These are phyloP conservation scores for Citrullus amarus DNA, from an alignment of 306 rosid species.

Conservation along the genomic window DNA sequence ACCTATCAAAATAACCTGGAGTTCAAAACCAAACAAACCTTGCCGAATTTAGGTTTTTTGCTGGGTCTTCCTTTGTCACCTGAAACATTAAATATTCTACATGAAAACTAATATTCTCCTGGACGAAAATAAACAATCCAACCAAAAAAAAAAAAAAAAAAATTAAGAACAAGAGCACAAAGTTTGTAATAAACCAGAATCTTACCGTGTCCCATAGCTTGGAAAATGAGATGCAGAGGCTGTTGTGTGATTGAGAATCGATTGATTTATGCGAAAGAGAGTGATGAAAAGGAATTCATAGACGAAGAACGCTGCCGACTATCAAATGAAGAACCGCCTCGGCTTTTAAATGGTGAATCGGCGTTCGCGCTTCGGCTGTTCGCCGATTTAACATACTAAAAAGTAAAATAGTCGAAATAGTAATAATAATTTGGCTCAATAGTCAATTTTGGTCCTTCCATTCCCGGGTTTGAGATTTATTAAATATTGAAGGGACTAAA, in stretches of 20 bases:
- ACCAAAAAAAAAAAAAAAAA: no score
- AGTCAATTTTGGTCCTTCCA: no score
- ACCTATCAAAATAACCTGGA: not conserved
- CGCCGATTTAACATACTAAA: not conserved
- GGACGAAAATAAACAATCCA: not conserved
- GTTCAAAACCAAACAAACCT: slow-evolving; percentile 19
- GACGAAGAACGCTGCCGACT: not conserved
- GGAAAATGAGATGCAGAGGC: not conserved
- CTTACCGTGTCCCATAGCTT: slow-evolving; percentile 10
- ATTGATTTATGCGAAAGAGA: not conserved
- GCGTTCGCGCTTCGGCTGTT: slow-evolving; percentile 1
- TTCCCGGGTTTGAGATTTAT: no score
- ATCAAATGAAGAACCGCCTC: not conserved
- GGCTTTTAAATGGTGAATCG: not conserved
- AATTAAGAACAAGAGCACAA: not conserved
- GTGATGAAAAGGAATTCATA: not conserved
- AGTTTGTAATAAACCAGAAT: not conserved
- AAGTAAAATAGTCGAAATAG: no score
- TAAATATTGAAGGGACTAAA: no score
- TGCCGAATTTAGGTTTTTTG: slow-evolving; percentile 42
- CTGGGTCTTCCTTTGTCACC: slow-evolving; percentile 54
- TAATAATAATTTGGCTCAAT: no score
- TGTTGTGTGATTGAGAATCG: not conserved
- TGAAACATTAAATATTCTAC: slow-evolving; percentile 13
- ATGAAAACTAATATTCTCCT: not conserved